phyloP scores from a whole-genome alignment of 495 filamentous ascomycete species.

The Aspergillus carlsbadensis region DNA sequence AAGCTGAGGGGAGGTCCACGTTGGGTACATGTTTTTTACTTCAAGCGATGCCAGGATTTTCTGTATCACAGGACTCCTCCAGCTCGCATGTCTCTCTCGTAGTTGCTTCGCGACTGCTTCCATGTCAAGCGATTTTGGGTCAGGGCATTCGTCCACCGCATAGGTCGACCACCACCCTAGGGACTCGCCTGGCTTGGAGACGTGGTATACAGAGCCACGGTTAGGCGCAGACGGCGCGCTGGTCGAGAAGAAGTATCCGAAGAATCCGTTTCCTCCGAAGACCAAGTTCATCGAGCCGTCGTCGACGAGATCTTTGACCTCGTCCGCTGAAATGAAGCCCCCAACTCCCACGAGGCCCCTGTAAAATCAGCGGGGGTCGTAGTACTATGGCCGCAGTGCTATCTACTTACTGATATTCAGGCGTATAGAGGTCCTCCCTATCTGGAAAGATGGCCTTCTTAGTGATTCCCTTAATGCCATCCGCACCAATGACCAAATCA shows the following conservation, averaged over 20 bases:
- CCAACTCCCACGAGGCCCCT: slow-evolving; percentile 54
- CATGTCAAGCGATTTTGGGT: slow-evolving; percentile 36
- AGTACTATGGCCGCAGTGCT: not conserved
- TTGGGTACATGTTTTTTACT: slow-evolving; percentile 52
- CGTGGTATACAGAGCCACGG: slow-evolving; percentile 27
- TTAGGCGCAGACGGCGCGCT: slow-evolving; percentile 18
- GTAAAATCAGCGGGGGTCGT: not conserved
- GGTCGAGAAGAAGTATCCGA: slow-evolving; percentile 50
- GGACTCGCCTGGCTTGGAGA: slow-evolving; percentile 33
- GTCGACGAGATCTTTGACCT: slow-evolving; percentile 24
- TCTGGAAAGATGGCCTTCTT: slow-evolving; percentile 46
- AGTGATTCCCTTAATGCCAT: slow-evolving; percentile 55
- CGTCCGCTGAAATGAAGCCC: slow-evolving; percentile 44
- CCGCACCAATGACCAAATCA: slow-evolving; percentile 60
- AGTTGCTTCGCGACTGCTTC: slow-evolving; percentile 41
- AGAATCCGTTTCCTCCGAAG: slow-evolving; percentile 56
- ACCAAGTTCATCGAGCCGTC: slow-evolving; percentile 52
- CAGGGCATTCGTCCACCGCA: slow-evolving; percentile 34
- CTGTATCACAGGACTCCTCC: slow-evolving; percentile 52
- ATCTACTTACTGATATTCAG: slow-evolving; percentile 35
- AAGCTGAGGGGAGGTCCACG: slow-evolving; percentile 49
- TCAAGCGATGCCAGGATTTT: slow-evolving; percentile 38
- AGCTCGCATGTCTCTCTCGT: slow-evolving; percentile 42
- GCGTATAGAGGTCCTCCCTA: slow-evolving; percentile 31
- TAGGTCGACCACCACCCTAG: slow-evolving; percentile 53